Evolutionary conservation across 208 protist species (phyloP).

Genomic region (Trypanosomatidae sp.): DNA sequence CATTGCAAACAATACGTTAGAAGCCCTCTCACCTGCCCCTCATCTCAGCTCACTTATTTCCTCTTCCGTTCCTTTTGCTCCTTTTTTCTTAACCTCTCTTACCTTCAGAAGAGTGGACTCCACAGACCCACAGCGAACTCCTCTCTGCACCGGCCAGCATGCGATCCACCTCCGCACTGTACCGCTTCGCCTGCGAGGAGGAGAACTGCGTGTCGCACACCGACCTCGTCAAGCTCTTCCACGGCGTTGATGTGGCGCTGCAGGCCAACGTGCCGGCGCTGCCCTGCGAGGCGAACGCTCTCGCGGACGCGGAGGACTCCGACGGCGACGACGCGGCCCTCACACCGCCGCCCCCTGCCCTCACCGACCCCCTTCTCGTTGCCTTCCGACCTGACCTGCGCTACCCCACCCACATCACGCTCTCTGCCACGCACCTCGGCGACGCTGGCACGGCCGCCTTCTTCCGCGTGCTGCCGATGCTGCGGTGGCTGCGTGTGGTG

Average conservation of each 20-base stretch:
- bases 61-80: too few species aligned
- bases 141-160: constrained; percentile 26
- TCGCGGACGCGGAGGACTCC: neutral
- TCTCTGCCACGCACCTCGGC: constrained; percentile 62
- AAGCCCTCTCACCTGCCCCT: too few species aligned
- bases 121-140: too few species aligned
- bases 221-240: constrained; percentile 57
- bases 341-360: neutral
- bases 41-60: too few species aligned
- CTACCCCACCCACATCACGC: constrained; percentile 42
- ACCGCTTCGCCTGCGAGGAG: constrained; percentile 62
- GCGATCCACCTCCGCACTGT: constrained; percentile 63
- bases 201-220: constrained; percentile 62
- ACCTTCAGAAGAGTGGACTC: too few species aligned
- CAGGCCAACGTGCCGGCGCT: too few species aligned
- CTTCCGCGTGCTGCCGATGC: constrained; percentile 58
- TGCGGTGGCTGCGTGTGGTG: constrained; percentile 62
- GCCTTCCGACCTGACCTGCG: constrained; percentile 15
- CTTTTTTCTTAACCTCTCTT: too few species aligned
- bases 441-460: constrained; percentile 66
- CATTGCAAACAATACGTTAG: too few species aligned
- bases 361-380: constrained; percentile 5
- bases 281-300: too few species aligned
- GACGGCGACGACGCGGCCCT: neutral
- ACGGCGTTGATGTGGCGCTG: constrained; percentile 38